phyloP scores from a whole-genome alignment of 2,329 filamentous ascomycete genomes.

The Aspergillus thermomutatus region DNA sequence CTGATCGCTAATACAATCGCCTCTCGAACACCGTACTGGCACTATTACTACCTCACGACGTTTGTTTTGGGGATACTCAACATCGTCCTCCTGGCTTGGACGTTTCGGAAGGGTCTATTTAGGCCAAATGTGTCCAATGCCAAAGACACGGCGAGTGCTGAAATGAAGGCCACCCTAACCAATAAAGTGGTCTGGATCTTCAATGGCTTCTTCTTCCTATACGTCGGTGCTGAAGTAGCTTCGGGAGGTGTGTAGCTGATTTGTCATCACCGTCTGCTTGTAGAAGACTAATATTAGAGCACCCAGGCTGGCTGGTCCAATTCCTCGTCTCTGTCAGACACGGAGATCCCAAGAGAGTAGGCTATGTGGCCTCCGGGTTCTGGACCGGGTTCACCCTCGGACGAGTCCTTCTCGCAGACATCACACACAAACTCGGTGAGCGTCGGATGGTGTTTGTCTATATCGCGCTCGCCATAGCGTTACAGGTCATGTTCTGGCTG shows the following conservation, averaged over 20 bases:
- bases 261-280: neutral
- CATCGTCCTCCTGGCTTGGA: slow-evolving; percentile 12
- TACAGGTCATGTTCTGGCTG: slow-evolving; percentile 23
- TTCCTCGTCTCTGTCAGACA: slow-evolving; percentile 21
- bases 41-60: slow-evolving; percentile 20
- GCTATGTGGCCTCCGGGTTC: slow-evolving; percentile 22
- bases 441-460: slow-evolving; percentile 22
- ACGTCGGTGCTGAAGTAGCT: slow-evolving; percentile 22
- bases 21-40: slow-evolving; percentile 17
- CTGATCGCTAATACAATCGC: slow-evolving; percentile 23
- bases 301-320: slow-evolving; percentile 21
- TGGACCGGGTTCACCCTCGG: slow-evolving; percentile 23
- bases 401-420: slow-evolving; percentile 19
- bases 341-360: slow-evolving; percentile 20
- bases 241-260: slow-evolving; percentile 15
- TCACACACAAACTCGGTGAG: slow-evolving; percentile 22
- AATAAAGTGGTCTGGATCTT: slow-evolving; percentile 21
- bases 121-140: slow-evolving; percentile 16
- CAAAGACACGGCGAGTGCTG: slow-evolving; percentile 16
- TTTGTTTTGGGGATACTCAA: slow-evolving; percentile 15
- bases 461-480: slow-evolving; percentile 13
- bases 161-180: slow-evolving; percentile 16
- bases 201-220: slow-evolving; percentile 24
- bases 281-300: neutral
- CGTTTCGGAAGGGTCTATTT: slow-evolving; percentile 19